A percentile compares a stretch with the other conserved stretches of the same genome.
phyloP scores from a whole-genome alignment of 2,329 filamentous ascomycete genomes.

The Hypoxylon sp. region DNA sequence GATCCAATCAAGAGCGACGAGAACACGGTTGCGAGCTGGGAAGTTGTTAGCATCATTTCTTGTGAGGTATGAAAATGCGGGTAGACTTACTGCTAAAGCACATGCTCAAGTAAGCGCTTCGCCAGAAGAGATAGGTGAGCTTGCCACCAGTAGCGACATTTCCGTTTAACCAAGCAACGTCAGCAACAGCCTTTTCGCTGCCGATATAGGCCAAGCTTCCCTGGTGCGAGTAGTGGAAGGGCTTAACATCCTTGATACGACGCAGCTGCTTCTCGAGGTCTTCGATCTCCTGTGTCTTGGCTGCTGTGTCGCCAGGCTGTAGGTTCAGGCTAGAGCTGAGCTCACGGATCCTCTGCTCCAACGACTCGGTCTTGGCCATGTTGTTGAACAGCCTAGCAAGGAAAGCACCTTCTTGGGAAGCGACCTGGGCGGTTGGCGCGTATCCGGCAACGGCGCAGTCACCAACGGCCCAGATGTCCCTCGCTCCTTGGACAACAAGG shows the following conservation, averaged over 20 bases:
- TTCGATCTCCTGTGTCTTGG: constrained; percentile 82
- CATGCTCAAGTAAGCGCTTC: constrained; percentile 98
- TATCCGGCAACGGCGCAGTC: constrained; percentile 99
- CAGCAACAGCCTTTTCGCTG: constrained; percentile 96
- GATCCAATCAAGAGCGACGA: constrained; percentile 94
- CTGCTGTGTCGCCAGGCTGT: constrained; percentile 75
- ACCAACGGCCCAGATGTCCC: constrained; percentile 97
- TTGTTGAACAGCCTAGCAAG: constrained; percentile 97
- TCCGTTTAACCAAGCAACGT: constrained; percentile 97
- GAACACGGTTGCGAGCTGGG: constrained; percentile 89
- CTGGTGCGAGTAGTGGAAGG: constrained; percentile 99
- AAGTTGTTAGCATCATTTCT: constrained; percentile 41
- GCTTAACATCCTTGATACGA: constrained; percentile 93
- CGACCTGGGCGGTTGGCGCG: constrained; percentile 96
- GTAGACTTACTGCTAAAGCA: constrained; percentile 94
- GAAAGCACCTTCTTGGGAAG: constrained; percentile 95
- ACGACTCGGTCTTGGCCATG: constrained; percentile 92
- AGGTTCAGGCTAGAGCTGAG: constrained; percentile 76
- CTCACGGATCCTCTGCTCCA: constrained; percentile 81
- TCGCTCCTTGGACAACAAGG: constrained; percentile 95
- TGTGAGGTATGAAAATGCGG: neutral
- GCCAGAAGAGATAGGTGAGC: constrained; percentile 98
- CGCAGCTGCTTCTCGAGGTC: constrained; percentile 87
- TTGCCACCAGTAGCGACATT: constrained; percentile 95
- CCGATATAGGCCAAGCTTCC: constrained; percentile 98